Percentiles rank a stretch among this genome's conserved stretches.
Evolutionary conservation across 2,329 filamentous ascomycete species (phyloP).

Genomic region (Aspergillus sp.): DNA sequence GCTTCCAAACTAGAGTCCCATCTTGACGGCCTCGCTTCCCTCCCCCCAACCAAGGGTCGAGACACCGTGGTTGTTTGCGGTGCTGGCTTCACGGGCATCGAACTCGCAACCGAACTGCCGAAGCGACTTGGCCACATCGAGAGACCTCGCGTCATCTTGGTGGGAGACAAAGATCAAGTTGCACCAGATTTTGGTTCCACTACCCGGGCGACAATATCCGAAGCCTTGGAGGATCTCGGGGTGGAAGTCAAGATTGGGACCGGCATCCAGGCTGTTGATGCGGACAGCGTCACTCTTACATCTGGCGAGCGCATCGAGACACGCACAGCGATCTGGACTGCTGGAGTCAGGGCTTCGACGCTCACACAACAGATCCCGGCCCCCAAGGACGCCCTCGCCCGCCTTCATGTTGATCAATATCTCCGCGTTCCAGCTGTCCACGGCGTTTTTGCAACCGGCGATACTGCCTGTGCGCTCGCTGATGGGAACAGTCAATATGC

Average conservation of each 20-base stretch:
- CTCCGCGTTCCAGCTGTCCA: constrained; percentile 25
- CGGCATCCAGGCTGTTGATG: constrained; percentile 26
- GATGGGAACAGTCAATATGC: constrained; percentile 27
- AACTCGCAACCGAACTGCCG: constrained; percentile 29
- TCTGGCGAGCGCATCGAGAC: constrained; percentile 36
- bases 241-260: constrained; percentile 33
- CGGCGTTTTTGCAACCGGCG: constrained; percentile 36
- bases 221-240: constrained; percentile 29
- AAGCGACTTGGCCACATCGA: constrained; percentile 21
- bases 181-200: constrained; percentile 35
- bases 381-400: constrained; percentile 27
- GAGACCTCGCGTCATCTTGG: constrained; percentile 22
- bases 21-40: constrained; percentile 23
- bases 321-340: constrained; percentile 40
- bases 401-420: constrained; percentile 30
- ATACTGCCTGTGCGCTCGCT: constrained; percentile 27
- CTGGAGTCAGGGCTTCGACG: constrained; percentile 32
- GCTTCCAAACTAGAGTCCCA: constrained; percentile 30
- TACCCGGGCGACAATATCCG: constrained; percentile 32
- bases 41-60: constrained; percentile 25
- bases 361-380: constrained; percentile 36
- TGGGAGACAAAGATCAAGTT: constrained; percentile 28
- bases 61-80: constrained; percentile 39
- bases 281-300: constrained; percentile 22
- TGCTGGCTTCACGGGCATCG: constrained; percentile 37